Base-by-base conservation (phyloP, 2,329 filamentous ascomycete genomes). In the Diaporthe sp. region DNA sequence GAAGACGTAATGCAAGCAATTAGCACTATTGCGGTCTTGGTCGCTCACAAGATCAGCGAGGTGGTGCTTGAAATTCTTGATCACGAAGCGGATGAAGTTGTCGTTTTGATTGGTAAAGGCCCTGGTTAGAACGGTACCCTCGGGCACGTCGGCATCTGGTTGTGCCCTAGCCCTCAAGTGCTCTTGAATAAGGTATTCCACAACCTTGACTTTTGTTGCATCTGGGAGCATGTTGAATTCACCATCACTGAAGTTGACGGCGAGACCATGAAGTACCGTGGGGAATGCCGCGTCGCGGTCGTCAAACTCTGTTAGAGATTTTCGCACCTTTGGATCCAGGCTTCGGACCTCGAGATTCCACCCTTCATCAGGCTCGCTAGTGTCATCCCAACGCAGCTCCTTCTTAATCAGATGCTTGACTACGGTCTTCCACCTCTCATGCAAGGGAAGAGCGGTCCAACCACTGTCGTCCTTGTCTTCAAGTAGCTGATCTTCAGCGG, bases 1-100 rank as follows among this genome's bases (percentile, higher is more conserved):
- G 53, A 71, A 71, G 13, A 71, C 28, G 37, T 71, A 59, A 44
- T 71, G 68, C 8, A 71, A 55, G 42, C 68, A 71, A n/a, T 71
- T 71, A 7, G 51, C 25, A 6, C 51, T 53, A 9, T 31, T 9
- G 12, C 5, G 46, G 34, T 71, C 68, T 22, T 12, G 22, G 4
- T 34, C 53, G 19, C 55, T 37, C 7, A 71, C 31, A 31, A 71
- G 68, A 42, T 58, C 53, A 2, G 37, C n/a, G 12, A 58, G n/a
- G 4, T n/a, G n/a, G 15, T 28, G 22, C 6, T 13, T 2, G 22
- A 31, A 71, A 53, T 71, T 25, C 13, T 59, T 15, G 12, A 58
- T n/a, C 4, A 71, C 12, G 53, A 58, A 71, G 9, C 25, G 5
- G 68, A 71, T 71, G 25, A 71, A 71, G 8, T 49, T 53, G 3